Evolutionary conservation across 2,329 filamentous ascomycete species (phyloP), one percentile per base, ranked within the genome.

Genomic region (Fusarium bulbicola): DNA sequence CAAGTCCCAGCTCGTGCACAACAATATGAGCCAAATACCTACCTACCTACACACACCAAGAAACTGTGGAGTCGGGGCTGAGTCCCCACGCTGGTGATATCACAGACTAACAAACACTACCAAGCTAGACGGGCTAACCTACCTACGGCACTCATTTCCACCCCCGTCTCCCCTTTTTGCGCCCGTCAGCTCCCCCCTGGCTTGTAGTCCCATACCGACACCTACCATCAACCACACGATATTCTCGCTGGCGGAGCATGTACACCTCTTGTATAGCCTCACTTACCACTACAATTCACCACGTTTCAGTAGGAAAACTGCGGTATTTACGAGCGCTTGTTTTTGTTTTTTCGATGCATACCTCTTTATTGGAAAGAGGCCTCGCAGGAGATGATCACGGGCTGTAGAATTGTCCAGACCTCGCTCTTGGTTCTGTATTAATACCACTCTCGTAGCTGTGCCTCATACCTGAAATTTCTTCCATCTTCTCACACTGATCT

Each of bases 211-310:
- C 62, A 54, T 73, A 74, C 69, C 62, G 21, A 45, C 24, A 21
- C 37, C 46, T 59, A 68, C 73, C 68, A 12, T 70, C 60, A 70
- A 71, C 72, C 50, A 63, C 72, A 70, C 72, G 49, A 74, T 42
- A 26, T 68, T 67, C 37, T 70, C 24, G 68, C 72, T 47, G 68
- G 39, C 28, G 26, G 59, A 42, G 56, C 32, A 40, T 52, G 72
- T 74, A 74, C 68, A 60, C 56, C 36, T 63, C 64, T 59, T 73
- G 72, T 74, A 74, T 63, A 74, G 65, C 72, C 24, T 74, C 72
- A 67, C 47, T 49, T 40, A 34, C 7, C 18, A 30, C 46, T 73
- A 74, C 72, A 74, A 39, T 40, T 40, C 50, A 42, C n/a, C 28
- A 16, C 15, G 45, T 52, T 64, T 73, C 49, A 64, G 46, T 39